Evolutionary conservation across 768 basidiomycete genomes (phyloP).

Genomic region (Leucogyrophana mollusca): DNA sequence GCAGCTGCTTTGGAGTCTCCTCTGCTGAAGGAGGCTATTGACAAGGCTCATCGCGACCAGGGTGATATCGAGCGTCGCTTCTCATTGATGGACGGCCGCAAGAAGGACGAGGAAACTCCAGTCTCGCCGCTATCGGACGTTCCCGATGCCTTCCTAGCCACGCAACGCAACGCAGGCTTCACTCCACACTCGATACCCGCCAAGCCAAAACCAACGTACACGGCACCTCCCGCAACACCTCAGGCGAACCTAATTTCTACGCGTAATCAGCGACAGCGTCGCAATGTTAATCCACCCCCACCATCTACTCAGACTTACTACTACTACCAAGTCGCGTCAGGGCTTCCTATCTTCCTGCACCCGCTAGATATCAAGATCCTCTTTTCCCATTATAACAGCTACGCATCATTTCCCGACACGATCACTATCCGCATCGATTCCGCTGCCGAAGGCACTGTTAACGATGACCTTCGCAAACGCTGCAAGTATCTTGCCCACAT

Average conservation of each 20-base stretch:
- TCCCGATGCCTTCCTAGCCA: slow-evolving; percentile 59
- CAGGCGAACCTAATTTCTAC: slow-evolving; percentile 26
- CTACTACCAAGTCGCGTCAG: slow-evolving; percentile 93
- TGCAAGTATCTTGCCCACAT: slow-evolving; percentile 96
- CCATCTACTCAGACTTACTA: slow-evolving; percentile 89
- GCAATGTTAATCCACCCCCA: slow-evolving; percentile 83
- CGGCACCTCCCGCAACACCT: slow-evolving; percentile 7
- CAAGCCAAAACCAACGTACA: slow-evolving; percentile 7
- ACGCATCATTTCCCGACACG: slow-evolving; percentile 79
- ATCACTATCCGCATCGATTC: slow-evolving; percentile 83
- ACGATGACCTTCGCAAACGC: slow-evolving; percentile 90
- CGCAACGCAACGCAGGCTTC: slow-evolving; percentile 27
- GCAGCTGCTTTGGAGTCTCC: slow-evolving; percentile 74
- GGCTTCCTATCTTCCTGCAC: slow-evolving; percentile 88
- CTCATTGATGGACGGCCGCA: slow-evolving; percentile 12
- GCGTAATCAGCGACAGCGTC: slow-evolving; percentile 57
- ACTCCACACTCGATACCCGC: slow-evolving; percentile 14
- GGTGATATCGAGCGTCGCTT: slow-evolving; percentile 51
- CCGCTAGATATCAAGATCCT: slow-evolving; percentile 95
- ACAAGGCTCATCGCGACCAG: slow-evolving; percentile 57
- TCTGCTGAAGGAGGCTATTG: slow-evolving; percentile 59
- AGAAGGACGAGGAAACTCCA: slow-evolving; percentile 16
- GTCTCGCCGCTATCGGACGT: slow-evolving; percentile 33
- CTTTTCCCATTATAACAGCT: slow-evolving; percentile 77
- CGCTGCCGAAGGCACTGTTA: slow-evolving; percentile 73